Evolutionary conservation across 2,329 filamentous ascomycete genomes (phyloP).

Genomic region (Mycosphaerelloides madeirae): DNA sequence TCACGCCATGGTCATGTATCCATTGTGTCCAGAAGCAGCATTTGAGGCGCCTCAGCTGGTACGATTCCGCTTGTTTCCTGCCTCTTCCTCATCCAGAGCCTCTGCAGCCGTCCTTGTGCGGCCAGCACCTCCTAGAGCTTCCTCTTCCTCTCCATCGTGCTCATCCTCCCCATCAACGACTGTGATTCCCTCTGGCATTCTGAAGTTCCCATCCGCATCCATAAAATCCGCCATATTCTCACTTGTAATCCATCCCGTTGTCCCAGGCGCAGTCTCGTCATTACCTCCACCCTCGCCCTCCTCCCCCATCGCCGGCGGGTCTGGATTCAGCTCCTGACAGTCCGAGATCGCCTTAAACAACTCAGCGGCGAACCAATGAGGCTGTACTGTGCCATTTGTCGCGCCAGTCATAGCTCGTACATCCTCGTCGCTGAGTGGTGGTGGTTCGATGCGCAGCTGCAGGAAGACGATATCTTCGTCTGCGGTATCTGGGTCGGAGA

Average conservation of each 20-base stretch:
- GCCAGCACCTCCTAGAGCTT: slow-evolving; percentile 33
- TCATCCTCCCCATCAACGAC: slow-evolving; percentile 53
- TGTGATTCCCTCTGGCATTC: slow-evolving; percentile 62
- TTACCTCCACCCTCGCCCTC: slow-evolving; percentile 48
- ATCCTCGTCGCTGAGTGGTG: slow-evolving; percentile 1
- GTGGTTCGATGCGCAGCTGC: slow-evolving; percentile 56
- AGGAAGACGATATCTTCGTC: slow-evolving; percentile 62
- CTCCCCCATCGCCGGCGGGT: slow-evolving; percentile 51
- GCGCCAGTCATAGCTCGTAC: not conserved
- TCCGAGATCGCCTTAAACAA: slow-evolving; percentile 67
- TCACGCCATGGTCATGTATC: not conserved
- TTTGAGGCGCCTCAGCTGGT: not conserved
- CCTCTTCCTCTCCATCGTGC: slow-evolving; percentile 30
- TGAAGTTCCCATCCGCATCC: slow-evolving; percentile 76
- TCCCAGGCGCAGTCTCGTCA: slow-evolving; percentile 62
- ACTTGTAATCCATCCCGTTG: slow-evolving; percentile 80
- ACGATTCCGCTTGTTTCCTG: slow-evolving; percentile 6
- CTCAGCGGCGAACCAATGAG: slow-evolving; percentile 30
- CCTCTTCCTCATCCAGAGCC: slow-evolving; percentile 32
- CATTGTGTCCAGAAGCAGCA: not conserved
- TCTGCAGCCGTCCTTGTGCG: slow-evolving; percentile 38
- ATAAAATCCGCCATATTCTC: slow-evolving; percentile 85
- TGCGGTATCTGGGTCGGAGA: slow-evolving; percentile 54
- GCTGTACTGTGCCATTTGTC: slow-evolving; percentile 10
- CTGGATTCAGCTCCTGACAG: slow-evolving; percentile 72